These are phyloP conservation scores for Diaporthe helianthi DNA, from an alignment of 2,329 filamentous ascomycete species.

Conservation along the genomic window DNA sequence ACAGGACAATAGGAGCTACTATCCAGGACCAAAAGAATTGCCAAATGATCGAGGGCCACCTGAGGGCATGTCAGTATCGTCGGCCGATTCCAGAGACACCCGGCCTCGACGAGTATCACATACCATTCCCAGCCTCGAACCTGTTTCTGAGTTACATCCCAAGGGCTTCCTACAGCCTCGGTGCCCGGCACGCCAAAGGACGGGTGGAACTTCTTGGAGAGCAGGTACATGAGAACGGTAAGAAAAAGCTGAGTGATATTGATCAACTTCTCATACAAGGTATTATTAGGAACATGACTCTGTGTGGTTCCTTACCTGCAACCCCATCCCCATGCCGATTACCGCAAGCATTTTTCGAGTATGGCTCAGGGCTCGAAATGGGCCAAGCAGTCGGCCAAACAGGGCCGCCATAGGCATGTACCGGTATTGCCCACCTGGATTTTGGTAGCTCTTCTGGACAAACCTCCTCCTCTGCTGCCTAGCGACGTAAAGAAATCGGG, in stretches of 20 bases:
- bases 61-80: conserved; percentile 35
- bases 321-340: conserved; percentile 60
- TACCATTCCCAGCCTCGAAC: conserved; percentile 71
- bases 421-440: too few relatives aligned
- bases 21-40: conserved; percentile 70
- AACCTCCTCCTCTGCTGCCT: conserved; percentile 54
- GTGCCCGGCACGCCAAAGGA: conserved; percentile 67
- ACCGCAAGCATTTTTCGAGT: conserved; percentile 56
- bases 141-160: conserved; percentile 55
- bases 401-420: conserved; percentile 35
- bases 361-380: conserved; percentile 52
- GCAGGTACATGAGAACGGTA: conserved; percentile 65
- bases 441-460: conserved; percentile 29
- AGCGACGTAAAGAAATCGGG: conserved; percentile 65
- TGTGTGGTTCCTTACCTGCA: conserved; percentile 55
- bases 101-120: neutral
- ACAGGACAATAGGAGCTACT: conserved; percentile 67
- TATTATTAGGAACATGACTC: neutral
- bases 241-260: conserved; percentile 57
- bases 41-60: conserved; percentile 70
- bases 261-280: too few relatives aligned
- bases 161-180: conserved; percentile 63
- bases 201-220: conserved; percentile 70
- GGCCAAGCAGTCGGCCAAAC: conserved; percentile 44
- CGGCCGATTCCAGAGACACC: neutral